Base-by-base conservation (phyloP, 129 eudicot species). In the Tagetes patula region DNA sequence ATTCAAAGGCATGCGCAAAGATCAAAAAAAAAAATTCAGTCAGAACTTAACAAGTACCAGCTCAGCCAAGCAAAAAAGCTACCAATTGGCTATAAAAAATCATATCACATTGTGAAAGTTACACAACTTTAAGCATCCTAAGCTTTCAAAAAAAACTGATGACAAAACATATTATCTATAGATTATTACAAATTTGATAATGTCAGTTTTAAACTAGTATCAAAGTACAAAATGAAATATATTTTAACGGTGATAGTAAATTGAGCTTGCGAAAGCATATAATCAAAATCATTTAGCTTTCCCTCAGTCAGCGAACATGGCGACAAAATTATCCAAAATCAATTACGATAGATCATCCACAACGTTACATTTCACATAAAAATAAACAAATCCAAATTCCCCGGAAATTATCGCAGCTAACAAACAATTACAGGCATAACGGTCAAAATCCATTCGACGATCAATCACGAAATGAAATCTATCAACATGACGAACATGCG, bases 331-430 rank as follows among this genome's bases (percentile, higher is more conserved):
- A 49, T 27, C 67, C 33, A 61, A 61, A 42, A 32, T 32, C 20
- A 73, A 73, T 33, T 3, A 46, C 6, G 37, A 45, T 13, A 32
- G 14, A 61, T 4, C 40, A 74, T 27, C 52, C 40, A 5, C 40
- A 32, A 49, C 64, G 65, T 39, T 31, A 65, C 64, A 75, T 65
- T 75, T 52, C 71, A 34, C 52, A 74, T 0, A 48, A 3, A 74
- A 47, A 74, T 33, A 64, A 65, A 30, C 70, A 8, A 53, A 6
- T 4, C 4, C 3, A n/a, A 73, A 73, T 48, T 62, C 48, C 77
- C 12, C 34, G 30, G 1, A 48, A 27, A 14, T 43, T 14, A 43
- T 55, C 74, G 45, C 38, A 75, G 12, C 56, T 53, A 66, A 68
- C 69, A 34, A 31, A 36, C 4, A 76, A 36, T 60, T 56, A 47